Conservation (phyloP, 345 rosid genomes). For the Pseudoturritis turrita region DNA sequence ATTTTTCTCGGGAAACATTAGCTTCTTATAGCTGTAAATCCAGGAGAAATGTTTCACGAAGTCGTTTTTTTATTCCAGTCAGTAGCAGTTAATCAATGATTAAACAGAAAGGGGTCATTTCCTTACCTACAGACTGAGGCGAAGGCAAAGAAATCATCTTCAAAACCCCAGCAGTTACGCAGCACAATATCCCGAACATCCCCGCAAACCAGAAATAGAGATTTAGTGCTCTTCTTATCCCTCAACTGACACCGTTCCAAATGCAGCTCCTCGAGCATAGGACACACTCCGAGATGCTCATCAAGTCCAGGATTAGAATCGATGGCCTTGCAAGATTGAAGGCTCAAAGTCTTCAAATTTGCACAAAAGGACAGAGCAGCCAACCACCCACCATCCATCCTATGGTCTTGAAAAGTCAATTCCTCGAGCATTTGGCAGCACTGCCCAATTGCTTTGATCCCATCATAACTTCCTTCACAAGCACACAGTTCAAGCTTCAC, state of each 20-base stretch:
- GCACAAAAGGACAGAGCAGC: slow-evolving; percentile 48
- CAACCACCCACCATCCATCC: slow-evolving; percentile 71
- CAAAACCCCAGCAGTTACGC: slow-evolving; percentile 64
- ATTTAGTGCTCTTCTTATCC: slow-evolving; percentile 35
- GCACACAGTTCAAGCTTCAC: slow-evolving; percentile 57
- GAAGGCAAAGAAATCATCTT: slow-evolving; percentile 42
- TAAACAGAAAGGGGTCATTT: neutral
- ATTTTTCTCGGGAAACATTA: too few species aligned
- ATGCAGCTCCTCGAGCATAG: slow-evolving; percentile 52
- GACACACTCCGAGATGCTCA: slow-evolving; percentile 51
- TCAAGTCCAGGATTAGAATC: slow-evolving; percentile 49
- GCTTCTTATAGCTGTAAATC: too few species aligned
- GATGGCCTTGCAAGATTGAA: slow-evolving; percentile 47
- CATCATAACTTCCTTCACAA: slow-evolving; percentile 69
- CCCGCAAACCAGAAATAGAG: slow-evolving; percentile 49
- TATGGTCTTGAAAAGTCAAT: slow-evolving; percentile 49
- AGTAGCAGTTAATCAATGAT: too few species aligned
- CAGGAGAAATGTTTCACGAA: too few species aligned
- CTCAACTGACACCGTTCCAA: slow-evolving; percentile 50
- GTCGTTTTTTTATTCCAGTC: too few species aligned
- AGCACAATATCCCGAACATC: slow-evolving; percentile 51
- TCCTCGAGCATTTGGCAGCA: slow-evolving; percentile 75
- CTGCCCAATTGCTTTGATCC: slow-evolving; percentile 68
- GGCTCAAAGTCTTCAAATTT: slow-evolving; percentile 60
- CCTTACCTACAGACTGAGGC: slow-evolving; percentile 53